phyloP scores from a whole-genome alignment of 805 yeast species.

The Hagleromyces aurorensis region DNA sequence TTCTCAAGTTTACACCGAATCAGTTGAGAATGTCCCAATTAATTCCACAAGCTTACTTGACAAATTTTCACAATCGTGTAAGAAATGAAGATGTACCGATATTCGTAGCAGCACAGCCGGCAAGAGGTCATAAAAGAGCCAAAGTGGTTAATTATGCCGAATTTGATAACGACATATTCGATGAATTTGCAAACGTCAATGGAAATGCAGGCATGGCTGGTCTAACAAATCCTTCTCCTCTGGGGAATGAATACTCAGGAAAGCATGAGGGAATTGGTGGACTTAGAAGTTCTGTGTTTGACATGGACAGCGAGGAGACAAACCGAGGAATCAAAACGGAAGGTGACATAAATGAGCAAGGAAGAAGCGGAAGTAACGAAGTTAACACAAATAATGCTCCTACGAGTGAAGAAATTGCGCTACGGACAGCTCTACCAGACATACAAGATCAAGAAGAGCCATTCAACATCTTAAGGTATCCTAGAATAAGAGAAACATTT shows the following conservation, averaged over 20 bases:
- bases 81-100: conserved; percentile 68
- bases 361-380: conserved; percentile 6
- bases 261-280: conserved; percentile 5
- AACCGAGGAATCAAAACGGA: conserved; percentile 7
- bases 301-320: conserved; percentile 1
- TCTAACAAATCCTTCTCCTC: conserved; percentile 3
- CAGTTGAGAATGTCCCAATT: too few species aligned
- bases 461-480: conserved; percentile 25
- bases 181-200: conserved; percentile 35
- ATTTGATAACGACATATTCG: conserved; percentile 55
- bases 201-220: conserved; percentile 5
- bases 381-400: conserved; percentile 3
- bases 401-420: conserved; percentile 11
- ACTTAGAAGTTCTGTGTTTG: conserved; percentile 1
- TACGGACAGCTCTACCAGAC: conserved; percentile 22
- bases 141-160: conserved; percentile 78
- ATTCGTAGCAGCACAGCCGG: conserved; percentile 63
- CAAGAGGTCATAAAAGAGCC: conserved; percentile 72
- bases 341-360: conserved; percentile 5
- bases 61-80: conserved; percentile 66
- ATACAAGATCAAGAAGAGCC: conserved; percentile 26
- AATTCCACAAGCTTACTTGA: conserved; percentile 70
- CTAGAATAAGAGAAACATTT: conserved; percentile 30
- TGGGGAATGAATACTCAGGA: too few species aligned
- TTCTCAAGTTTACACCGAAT: too few species aligned